These are phyloP conservation scores for Ananas comosus DNA, from an alignment of 176 grass and related monocot species.

Conservation along the genomic window DNA sequence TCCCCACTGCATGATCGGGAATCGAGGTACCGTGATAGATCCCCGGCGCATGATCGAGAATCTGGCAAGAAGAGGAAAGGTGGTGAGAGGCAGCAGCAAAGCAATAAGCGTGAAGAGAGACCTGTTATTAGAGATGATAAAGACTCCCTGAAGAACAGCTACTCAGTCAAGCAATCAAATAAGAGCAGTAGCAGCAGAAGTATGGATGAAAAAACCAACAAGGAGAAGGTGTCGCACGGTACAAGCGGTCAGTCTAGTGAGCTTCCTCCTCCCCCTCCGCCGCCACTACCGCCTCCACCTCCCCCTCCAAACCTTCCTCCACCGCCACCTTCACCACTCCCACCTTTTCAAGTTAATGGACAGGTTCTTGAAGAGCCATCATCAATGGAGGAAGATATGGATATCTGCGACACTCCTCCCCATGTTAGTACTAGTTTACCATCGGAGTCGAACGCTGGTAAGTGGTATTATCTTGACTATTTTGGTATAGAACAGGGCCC, in stretches of 20 bases:
- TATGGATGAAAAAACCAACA: slow-evolving; percentile 50
- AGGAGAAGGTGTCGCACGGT: slow-evolving; percentile 47
- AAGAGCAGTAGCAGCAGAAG: slow-evolving; percentile 51
- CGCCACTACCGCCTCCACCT: slow-evolving; percentile 32
- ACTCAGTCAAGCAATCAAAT: slow-evolving; percentile 49
- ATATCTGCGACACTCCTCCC: slow-evolving; percentile 94
- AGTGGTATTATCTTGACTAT: slow-evolving; percentile 91
- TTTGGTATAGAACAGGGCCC: slow-evolving; percentile 83
- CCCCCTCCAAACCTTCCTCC: slow-evolving; percentile 34
- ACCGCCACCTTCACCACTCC: slow-evolving; percentile 44
- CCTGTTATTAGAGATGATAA: slow-evolving; percentile 12
- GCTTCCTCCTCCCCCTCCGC: slow-evolving; percentile 35
- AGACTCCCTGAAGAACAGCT: slow-evolving; percentile 40
- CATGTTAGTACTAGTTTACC: slow-evolving; percentile 28
- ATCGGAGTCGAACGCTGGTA: slow-evolving; percentile 44
- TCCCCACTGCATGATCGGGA: slow-evolving; percentile 14
- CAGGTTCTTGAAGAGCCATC: slow-evolving; percentile 35
- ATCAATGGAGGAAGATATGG: slow-evolving; percentile 99
- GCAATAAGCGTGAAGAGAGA: slow-evolving; percentile 46
- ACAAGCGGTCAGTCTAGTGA: slow-evolving; percentile 29
- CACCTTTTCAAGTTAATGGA: slow-evolving; percentile 39
- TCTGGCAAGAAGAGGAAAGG: slow-evolving; percentile 41
- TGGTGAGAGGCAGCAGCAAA: slow-evolving; percentile 35
- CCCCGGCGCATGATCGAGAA: slow-evolving; percentile 35
- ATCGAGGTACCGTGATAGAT: slow-evolving; percentile 18